A percentile compares a stretch with the other conserved stretches of the same genome.
phyloP scores from a whole-genome alignment of 352 stramenopile genomes.

The Pythium biforme region DNA sequence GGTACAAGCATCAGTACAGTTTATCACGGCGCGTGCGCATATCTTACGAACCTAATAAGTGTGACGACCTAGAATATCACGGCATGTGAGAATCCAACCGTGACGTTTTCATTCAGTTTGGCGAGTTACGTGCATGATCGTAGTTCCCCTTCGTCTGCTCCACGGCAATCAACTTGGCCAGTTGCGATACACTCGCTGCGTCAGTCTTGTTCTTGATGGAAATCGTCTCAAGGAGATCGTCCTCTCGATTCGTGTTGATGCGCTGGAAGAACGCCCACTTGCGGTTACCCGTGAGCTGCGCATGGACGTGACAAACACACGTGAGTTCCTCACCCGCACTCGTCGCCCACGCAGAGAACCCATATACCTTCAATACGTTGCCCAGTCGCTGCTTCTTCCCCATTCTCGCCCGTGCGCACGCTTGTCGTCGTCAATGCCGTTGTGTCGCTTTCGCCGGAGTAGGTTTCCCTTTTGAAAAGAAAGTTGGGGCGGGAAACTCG shows the following conservation, averaged over 20 bases:
- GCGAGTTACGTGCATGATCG: conserved; percentile 16
- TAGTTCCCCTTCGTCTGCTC: conserved; percentile 26
- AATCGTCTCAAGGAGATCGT: background rate
- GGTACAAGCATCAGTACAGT: background rate
- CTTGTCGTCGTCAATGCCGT: background rate
- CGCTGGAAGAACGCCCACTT: conserved; percentile 16
- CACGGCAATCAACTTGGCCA: conserved; percentile 21
- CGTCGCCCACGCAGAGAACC: background rate
- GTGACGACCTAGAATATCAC: conserved; percentile 3
- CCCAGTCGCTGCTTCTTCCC: conserved; percentile 7
- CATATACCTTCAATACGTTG: conserved; percentile 23
- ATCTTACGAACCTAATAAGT: background rate
- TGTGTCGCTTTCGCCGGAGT: background rate
- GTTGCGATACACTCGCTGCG: conserved; percentile 2
- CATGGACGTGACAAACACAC: background rate
- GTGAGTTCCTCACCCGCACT: background rate
- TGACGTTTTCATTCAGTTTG: background rate
- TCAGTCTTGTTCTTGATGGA: conserved; percentile 16
- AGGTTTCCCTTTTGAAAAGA: conserved; percentile 9
- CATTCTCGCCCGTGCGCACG: no score
- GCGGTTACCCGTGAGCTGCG: conserved; percentile 2
- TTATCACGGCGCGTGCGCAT: background rate
- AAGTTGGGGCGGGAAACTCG: conserved; percentile 8
- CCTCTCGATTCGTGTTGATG: conserved; percentile 8
- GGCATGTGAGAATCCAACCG: background rate